These are phyloP conservation scores for Amaranthus palmeri DNA, from an alignment of 148 eudicot genomes.

Conservation along the genomic window DNA sequence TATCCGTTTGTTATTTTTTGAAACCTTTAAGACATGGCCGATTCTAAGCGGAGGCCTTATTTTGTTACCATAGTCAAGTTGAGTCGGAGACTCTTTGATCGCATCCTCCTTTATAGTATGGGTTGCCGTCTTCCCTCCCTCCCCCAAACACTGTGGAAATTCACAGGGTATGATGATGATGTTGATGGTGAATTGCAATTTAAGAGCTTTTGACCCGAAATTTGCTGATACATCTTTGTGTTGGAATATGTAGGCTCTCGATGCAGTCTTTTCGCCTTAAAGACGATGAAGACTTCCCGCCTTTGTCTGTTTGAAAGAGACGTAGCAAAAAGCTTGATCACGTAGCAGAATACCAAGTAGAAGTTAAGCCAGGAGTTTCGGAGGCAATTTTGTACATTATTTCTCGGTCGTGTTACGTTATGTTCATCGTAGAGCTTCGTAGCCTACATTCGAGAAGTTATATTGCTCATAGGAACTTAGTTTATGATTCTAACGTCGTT, in stretches of 20 bases:
- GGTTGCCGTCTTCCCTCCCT: too few relatives aligned
- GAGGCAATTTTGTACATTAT: constrained; percentile 30
- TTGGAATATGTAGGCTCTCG: constrained; percentile 43
- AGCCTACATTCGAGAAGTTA: constrained; percentile 21
- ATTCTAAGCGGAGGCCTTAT: too few relatives aligned
- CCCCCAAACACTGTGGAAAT: too few relatives aligned
- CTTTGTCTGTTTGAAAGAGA: constrained; percentile 49
- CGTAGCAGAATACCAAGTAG: constrained; percentile 7
- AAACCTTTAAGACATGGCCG: too few relatives aligned
- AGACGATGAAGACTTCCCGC: constrained; percentile 93
- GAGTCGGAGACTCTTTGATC: too few relatives aligned
- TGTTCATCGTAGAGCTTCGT: constrained; percentile 20
- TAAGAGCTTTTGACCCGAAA: too few relatives aligned
- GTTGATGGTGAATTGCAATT: too few relatives aligned
- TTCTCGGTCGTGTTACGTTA: constrained; percentile 11
- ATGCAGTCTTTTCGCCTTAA: constrained; percentile 53
- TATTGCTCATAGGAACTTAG: constrained; percentile 29
- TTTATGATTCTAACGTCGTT: constrained; percentile 25
- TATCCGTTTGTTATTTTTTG: too few relatives aligned
- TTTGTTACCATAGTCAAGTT: too few relatives aligned
- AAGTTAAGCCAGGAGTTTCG: constrained; percentile 15
- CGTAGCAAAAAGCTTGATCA: constrained; percentile 11
- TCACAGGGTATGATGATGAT: too few relatives aligned
- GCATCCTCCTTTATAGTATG: too few relatives aligned
- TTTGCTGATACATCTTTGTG: not conserved